These are phyloP conservation scores for Cystobasidium tubakii DNA, from an alignment of 768 basidiomycete species.

Conservation along the genomic window DNA sequence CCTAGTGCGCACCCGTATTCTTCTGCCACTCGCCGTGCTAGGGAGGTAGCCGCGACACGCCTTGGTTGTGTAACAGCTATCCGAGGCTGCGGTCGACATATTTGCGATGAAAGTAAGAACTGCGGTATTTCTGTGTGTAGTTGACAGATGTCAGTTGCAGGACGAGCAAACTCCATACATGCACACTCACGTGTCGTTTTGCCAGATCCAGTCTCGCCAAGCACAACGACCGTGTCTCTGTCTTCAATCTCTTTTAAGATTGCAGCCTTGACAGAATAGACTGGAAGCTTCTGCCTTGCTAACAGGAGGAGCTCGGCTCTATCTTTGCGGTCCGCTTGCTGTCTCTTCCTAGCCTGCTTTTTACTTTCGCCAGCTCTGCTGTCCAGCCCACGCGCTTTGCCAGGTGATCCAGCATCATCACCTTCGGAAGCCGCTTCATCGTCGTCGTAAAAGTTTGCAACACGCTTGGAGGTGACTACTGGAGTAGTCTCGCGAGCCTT, in stretches of 20 bases:
- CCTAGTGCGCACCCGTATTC: slow-evolving; percentile 74
- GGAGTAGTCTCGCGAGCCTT: not conserved
- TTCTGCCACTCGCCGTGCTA: slow-evolving; percentile 80
- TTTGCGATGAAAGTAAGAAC: slow-evolving; percentile 77
- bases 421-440: not conserved
- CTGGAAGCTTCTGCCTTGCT: slow-evolving; percentile 59
- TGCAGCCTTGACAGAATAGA: slow-evolving; percentile 69
- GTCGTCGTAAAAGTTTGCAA: slow-evolving; percentile 19
- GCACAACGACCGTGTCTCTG: slow-evolving; percentile 77
- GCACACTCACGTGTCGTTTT: slow-evolving; percentile 86
- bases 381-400: not conserved
- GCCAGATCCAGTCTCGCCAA: slow-evolving; percentile 96
- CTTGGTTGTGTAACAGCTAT: slow-evolving; percentile 94
- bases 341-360: slow-evolving; percentile 21
- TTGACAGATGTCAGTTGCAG: not conserved
- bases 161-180: not conserved
- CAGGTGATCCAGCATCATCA: not conserved
- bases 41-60: slow-evolving; percentile 85
- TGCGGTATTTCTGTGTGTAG: slow-evolving; percentile 77
- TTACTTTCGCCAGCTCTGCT: slow-evolving; percentile 17
- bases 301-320: slow-evolving; percentile 31
- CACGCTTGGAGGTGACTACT: not conserved
- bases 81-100: slow-evolving; percentile 48
- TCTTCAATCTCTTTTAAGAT: slow-evolving; percentile 65
- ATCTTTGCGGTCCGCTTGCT: slow-evolving; percentile 19